phyloP scores from a whole-genome alignment of 2,329 filamentous ascomycete species.

The Bipolaris bicolor region DNA sequence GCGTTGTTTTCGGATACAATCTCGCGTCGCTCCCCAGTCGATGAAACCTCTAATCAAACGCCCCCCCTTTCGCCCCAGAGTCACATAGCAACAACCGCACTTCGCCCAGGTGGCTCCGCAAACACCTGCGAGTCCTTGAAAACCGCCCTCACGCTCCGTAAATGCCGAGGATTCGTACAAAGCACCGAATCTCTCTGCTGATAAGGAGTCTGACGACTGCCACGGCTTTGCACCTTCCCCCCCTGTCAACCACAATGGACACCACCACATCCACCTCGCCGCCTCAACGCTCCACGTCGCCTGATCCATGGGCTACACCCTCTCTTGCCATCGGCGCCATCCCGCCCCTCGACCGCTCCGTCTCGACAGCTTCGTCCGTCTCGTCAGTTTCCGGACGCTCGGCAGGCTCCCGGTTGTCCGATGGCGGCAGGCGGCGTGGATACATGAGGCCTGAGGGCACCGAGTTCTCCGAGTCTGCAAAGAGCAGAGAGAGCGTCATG shows the following conservation, averaged over 20 bases:
- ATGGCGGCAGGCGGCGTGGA: conserved; percentile 68
- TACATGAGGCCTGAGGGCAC: conserved; percentile 89
- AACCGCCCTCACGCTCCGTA: conserved; percentile 12
- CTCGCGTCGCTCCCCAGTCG: conserved; percentile 28
- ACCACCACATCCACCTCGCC: conserved; percentile 48
- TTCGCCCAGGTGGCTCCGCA: conserved; percentile 27
- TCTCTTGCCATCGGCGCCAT: conserved; percentile 67
- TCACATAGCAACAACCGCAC: conserved; percentile 34
- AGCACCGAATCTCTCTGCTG: conserved; percentile 20
- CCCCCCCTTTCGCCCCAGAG: conserved; percentile 22
- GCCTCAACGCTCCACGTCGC: conserved; percentile 57
- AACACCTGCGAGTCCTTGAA: conserved; percentile 12
- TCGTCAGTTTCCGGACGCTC: conserved; percentile 66
- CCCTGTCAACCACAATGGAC: conserved; percentile 36
- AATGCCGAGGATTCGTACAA: conserved; percentile 21
- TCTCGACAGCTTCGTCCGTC: conserved; percentile 65
- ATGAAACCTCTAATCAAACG: conserved; percentile 38
- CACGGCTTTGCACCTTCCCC: conserved; percentile 16
- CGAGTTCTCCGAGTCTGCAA: conserved; percentile 87
- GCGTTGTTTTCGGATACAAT: conserved; percentile 36
- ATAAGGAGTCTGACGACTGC: conserved; percentile 21
- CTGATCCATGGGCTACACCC: conserved; percentile 68
- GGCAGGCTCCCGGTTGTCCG: conserved; percentile 62
- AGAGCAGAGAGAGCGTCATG: conserved; percentile 91
- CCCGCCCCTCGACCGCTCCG: conserved; percentile 65